These are phyloP conservation scores for Dianthus caryophyllus DNA, from an alignment of 148 eudicot species.

Conservation along the genomic window DNA sequence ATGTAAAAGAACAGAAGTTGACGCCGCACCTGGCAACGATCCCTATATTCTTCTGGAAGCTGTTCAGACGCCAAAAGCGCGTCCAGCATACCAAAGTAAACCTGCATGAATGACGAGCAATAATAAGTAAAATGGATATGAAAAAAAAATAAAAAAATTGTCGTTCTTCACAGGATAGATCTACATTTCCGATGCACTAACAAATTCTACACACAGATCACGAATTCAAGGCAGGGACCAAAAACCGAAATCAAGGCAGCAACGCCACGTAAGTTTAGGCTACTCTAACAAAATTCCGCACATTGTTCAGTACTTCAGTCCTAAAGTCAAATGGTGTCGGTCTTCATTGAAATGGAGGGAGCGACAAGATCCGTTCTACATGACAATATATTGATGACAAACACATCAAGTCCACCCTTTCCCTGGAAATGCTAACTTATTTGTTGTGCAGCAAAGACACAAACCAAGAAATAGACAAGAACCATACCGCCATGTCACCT, in stretches of 20 bases:
- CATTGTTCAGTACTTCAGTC: not conserved
- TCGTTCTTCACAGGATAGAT: not conserved
- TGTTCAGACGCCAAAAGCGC: constrained; percentile 89
- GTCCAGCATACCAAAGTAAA: constrained; percentile 93
- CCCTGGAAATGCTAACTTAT: not conserved
- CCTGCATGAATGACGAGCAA: constrained; percentile 37
- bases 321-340: no score
- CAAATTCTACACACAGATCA: not conserved
- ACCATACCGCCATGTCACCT: constrained; percentile 93
- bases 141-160: not conserved
- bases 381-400: not conserved
- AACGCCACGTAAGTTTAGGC: not conserved
- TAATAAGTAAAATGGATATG: not conserved
- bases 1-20: not conserved
- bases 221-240: not conserved
- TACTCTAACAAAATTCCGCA: not conserved
- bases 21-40: constrained; percentile 65
- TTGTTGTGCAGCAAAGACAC: not conserved
- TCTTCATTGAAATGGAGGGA: not conserved
- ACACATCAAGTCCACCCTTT: not conserved
- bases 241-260: not conserved
- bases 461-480: constrained; percentile 5
- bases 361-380: not conserved
- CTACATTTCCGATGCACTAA: no score
- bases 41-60: constrained; percentile 86